Evolutionary conservation across 257 asterid genomes (phyloP).

Genomic region (Plantago major): DNA sequence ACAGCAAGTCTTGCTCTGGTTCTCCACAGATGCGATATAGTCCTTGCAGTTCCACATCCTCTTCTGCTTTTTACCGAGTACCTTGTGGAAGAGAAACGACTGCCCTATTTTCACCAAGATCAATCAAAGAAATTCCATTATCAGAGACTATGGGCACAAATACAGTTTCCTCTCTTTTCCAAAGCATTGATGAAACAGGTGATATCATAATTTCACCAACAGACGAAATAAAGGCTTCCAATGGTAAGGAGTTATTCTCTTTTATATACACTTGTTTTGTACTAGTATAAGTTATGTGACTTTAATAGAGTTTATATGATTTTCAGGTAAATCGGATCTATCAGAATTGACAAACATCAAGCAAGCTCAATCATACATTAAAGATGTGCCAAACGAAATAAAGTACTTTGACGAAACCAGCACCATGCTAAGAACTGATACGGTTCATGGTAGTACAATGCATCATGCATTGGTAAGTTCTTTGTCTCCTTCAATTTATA

Average conservation of each 20-base stretch:
- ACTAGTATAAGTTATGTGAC: conserved; percentile 5
- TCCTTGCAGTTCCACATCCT: conserved; percentile 20
- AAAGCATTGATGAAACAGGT: conserved; percentile 16
- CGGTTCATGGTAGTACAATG: conserved; percentile 14
- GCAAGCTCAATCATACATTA: conserved; percentile 10
- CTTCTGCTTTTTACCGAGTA: conserved; percentile 8
- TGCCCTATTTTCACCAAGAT: conserved; percentile 21
- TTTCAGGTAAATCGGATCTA: conserved; percentile 32
- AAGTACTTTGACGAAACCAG: neutral
- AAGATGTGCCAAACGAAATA: conserved; percentile 20
- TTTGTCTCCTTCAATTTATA: conserved; percentile 1
- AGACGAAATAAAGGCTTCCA: conserved; percentile 11
- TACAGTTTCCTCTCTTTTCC: conserved; percentile 10
- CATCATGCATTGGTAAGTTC: conserved; percentile 31
- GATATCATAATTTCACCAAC: conserved; percentile 7
- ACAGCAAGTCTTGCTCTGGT: conserved; percentile 15
- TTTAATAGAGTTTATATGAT: conserved; percentile 10
- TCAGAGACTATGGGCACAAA: conserved; percentile 11
- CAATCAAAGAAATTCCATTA: conserved; percentile 20
- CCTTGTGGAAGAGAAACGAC: conserved; percentile 21
- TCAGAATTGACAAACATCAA: conserved; percentile 16
- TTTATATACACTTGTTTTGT: conserved; percentile 2
- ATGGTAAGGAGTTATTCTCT: conserved; percentile 29
- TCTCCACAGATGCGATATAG: conserved; percentile 31
- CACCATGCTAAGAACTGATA: conserved; percentile 8